phyloP scores from a whole-genome alignment of 352 stramenopile species.

The Globisporangium uncinulatum region DNA sequence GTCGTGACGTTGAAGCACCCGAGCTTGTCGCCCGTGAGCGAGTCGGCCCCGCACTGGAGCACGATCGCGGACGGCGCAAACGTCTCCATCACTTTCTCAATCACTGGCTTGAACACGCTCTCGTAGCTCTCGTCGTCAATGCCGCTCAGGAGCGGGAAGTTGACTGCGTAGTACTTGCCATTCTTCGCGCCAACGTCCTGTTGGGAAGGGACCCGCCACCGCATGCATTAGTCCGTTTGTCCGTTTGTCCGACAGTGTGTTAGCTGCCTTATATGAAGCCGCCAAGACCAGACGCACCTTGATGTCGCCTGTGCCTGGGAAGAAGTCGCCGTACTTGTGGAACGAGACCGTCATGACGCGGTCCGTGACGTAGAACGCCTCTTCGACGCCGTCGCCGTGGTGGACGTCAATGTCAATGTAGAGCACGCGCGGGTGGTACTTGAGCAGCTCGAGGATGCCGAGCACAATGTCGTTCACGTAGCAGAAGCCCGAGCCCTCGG shows the following conservation, averaged over 20 bases:
- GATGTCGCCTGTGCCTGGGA: constrained; percentile 92
- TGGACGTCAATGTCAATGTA: constrained; percentile 99
- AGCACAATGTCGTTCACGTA: constrained; percentile 99
- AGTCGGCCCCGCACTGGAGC: constrained; percentile 98
- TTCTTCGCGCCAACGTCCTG: constrained; percentile 81
- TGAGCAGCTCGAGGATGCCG: constrained; percentile 97
- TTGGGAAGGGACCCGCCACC: constrained; percentile 85
- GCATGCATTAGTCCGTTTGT: too few species aligned
- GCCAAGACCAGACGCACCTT: constrained; percentile 17
- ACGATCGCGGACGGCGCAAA: constrained; percentile 96
- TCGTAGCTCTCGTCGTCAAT: constrained; percentile 98
- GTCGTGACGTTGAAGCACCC: constrained; percentile 98
- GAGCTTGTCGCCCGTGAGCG: constrained; percentile 95
- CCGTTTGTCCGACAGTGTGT: constrained; percentile 14
- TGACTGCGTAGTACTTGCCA: constrained; percentile 98
- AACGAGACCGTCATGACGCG: constrained; percentile 98
- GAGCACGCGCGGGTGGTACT: constrained; percentile 95
- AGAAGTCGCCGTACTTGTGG: constrained; percentile 99
- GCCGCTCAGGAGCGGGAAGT: constrained; percentile 97
- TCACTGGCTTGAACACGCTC: constrained; percentile 88
- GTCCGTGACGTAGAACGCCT: constrained; percentile 99
- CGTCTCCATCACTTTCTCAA: constrained; percentile 96
- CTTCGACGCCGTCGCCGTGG: constrained; percentile 98
- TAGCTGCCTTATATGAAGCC: background rate
- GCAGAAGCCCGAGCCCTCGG: constrained; percentile 98